Evolutionary conservation across 2,329 filamentous ascomycete genomes (phyloP).

Genomic region (Epichloe gansuensis): DNA sequence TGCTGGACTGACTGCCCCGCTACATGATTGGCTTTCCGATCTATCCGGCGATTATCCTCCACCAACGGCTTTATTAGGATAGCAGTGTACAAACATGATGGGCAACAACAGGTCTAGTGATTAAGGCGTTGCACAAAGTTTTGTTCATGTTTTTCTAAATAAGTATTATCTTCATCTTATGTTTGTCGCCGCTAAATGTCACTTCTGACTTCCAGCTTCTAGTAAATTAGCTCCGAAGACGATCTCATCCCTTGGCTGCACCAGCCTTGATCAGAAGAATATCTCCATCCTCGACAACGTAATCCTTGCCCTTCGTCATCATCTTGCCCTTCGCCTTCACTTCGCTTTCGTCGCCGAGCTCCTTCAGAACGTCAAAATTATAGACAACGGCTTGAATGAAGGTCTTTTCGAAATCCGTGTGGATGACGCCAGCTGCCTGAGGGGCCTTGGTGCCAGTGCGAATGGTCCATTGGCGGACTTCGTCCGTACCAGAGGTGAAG

Average conservation of each 20-base stretch:
- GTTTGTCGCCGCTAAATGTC: background rate
- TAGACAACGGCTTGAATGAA: conserved; percentile 96
- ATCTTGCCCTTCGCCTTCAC: conserved; percentile 93
- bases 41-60: no score
- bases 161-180: no score
- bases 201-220: background rate
- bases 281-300: conserved; percentile 75
- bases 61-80: no score
- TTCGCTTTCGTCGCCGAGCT: conserved; percentile 75
- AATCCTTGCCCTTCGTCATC: conserved; percentile 98
- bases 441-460: conserved; percentile 95
- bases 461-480: conserved; percentile 98
- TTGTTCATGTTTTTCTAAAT: background rate
- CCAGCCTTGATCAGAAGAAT: conserved; percentile 82
- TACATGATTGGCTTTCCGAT: no score
- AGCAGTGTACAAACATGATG: no score
- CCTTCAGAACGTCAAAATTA: conserved; percentile 72
- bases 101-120: no score
- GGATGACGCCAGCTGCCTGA: conserved; percentile 92
- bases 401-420: conserved; percentile 98
- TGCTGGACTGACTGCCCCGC: no score
- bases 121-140: background rate
- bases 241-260: conserved; percentile 54
- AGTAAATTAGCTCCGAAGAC: background rate
- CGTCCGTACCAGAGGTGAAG: conserved; percentile 92